A percentile compares a stretch with the other conserved stretches of the same genome.
phyloP scores from a whole-genome alignment of 1,139 yeast species.

The Pichia sp. region DNA sequence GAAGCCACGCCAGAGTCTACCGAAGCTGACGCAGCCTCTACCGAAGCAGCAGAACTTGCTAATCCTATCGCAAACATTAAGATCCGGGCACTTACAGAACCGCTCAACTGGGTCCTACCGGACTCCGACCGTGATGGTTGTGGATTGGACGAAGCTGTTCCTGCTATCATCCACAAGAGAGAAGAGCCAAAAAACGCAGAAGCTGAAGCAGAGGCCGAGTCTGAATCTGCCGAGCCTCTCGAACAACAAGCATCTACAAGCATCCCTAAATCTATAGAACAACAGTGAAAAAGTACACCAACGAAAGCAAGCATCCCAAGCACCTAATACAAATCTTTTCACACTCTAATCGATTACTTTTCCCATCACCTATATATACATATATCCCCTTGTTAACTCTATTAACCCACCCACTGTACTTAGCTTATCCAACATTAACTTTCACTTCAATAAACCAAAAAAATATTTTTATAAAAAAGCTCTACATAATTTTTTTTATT shows the following conservation, averaged over 20 bases:
- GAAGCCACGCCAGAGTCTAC: conserved; percentile 21
- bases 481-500: not conserved
- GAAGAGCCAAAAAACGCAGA: not conserved
- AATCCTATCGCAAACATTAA: conserved; percentile 26
- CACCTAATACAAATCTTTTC: not conserved
- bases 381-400: not conserved
- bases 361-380: not conserved
- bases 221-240: not conserved
- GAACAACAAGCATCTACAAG: not conserved
- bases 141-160: conserved; percentile 26
- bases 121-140: conserved; percentile 40
- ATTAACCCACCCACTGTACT: not conserved
- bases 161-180: conserved; percentile 11
- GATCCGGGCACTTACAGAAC: conserved; percentile 41
- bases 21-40: conserved; percentile 15
- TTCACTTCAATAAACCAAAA: not conserved
- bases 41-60: not conserved
- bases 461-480: not conserved
- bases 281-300: not conserved
- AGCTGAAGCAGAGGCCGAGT: not conserved
- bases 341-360: not conserved
- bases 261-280: not conserved
- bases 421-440: not conserved
- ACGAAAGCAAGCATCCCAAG: not conserved
- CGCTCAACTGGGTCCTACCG: conserved; percentile 49